Evolutionary conservation across 345 rosid species (phyloP), one percentile per base, ranked within the genome.

Genomic region (Mercurialis annua): DNA sequence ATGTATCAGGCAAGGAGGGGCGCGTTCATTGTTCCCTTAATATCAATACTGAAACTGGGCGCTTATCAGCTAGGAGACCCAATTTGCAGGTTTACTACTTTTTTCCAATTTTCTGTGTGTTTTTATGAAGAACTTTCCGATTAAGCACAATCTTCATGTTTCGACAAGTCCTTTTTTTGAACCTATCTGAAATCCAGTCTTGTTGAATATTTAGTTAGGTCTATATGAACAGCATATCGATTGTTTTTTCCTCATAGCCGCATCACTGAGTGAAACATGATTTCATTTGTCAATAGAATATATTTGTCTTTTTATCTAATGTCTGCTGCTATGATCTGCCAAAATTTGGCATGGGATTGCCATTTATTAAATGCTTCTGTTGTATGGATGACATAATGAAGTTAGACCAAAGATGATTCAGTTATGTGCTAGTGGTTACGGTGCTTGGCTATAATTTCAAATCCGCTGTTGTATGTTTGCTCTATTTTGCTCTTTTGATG

Each of bases 41-140:
- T 77, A 94, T 94, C 80, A 94, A 94, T 71, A 94, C 97, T 27
- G 97, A 91, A 82, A 94, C 99, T 14, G 97, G 99, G 56, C 90
- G 96, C n/a, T 83, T 94, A 74, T 94, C 99, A 59, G 99, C 99
- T 50, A 89, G 99, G 80, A 87, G 97, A 71, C 99, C 97, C 58
- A 91, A 86, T 81, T 86, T 94, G 80, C 98, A 94, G 92, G 98
- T 94, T 42, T 61, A 50, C 56, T 30, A 36, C 17, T n/a, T 62
- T 38, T 44, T 73, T 23, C 64, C 15, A 4, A 9, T n/a, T 9
- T 34, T 11, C 0, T 16, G 17, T 42, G 16, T 24, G 18, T 42
- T 24, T 16, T 23, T 40, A 16, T 27, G 58, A 51, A 23, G 31
- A 65, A 16, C 17, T 47, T 49, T 26, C 66, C 6, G 29, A 43